Conservation (phyloP, 176 grass and related monocot genomes). For the Melocanna baccifera region DNA sequence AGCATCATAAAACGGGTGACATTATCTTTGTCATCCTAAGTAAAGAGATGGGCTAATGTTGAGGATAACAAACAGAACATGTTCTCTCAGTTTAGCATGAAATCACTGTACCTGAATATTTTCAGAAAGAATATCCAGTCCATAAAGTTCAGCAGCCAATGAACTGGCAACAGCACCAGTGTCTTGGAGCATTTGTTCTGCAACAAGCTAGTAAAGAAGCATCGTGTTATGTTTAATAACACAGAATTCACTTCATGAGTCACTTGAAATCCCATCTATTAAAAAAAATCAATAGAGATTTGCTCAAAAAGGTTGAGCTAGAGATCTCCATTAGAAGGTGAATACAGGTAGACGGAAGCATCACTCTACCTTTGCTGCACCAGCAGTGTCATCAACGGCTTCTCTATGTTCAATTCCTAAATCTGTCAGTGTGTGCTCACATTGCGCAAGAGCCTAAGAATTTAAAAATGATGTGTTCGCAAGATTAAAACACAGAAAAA, state of each 20-base stretch:
- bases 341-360: conserved; percentile 10
- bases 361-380: conserved; percentile 75
- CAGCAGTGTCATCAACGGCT: conserved; percentile 92
- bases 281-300: background rate
- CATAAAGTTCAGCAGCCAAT: conserved; percentile 85
- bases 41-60: conserved; percentile 21
- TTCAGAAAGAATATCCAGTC: conserved; percentile 74
- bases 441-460: conserved; percentile 87
- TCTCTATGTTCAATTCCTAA: conserved; percentile 78
- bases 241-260: background rate
- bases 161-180: conserved; percentile 79
- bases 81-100: background rate
- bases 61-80: background rate
- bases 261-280: background rate
- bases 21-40: conserved; percentile 85
- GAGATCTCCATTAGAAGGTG: background rate
- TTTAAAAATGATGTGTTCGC: conserved; percentile 1
- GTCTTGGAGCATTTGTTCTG: conserved; percentile 63
- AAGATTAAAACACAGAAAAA: background rate
- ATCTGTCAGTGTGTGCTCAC: conserved; percentile 72
- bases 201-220: conserved; percentile 53
- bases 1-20: conserved; percentile 87
- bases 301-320: background rate
- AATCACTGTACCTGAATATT: conserved; percentile 84
- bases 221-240: background rate